Conservation (phyloP, 768 basidiomycete genomes). For the Amyloporia xantha region DNA sequence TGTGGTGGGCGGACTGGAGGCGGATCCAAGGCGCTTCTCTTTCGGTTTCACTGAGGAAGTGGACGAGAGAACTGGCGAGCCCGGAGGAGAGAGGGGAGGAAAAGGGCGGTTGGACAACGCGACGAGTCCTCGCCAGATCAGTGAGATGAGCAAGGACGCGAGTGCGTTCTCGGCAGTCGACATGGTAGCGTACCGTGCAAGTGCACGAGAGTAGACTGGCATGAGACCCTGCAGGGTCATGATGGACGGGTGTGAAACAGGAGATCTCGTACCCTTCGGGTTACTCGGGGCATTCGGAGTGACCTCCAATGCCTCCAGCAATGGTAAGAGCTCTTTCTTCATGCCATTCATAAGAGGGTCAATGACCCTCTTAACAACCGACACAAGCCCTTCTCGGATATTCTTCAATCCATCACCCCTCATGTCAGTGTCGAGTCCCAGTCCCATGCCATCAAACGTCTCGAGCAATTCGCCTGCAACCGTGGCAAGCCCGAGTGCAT, state of each 20-base stretch:
- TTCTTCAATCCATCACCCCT: constrained; percentile 64
- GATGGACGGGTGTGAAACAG: constrained; percentile 52
- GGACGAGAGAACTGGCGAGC: constrained; percentile 29
- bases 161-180: constrained; percentile 51
- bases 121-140: constrained; percentile 70
- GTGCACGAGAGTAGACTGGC: constrained; percentile 53
- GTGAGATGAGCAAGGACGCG: constrained; percentile 64
- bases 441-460: constrained; percentile 56
- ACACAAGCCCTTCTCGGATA: constrained; percentile 65
- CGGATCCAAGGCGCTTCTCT: constrained; percentile 33
- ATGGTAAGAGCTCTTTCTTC: constrained; percentile 51
- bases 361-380: constrained; percentile 58
- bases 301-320: constrained; percentile 56
- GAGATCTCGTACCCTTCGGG: constrained; percentile 6
- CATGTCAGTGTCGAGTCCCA: constrained; percentile 54
- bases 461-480: constrained; percentile 73
- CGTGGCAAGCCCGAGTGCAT: constrained; percentile 60
- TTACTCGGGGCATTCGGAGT: constrained; percentile 6
- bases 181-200: constrained; percentile 50
- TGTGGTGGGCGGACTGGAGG: constrained; percentile 32
- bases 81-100: constrained; percentile 32
- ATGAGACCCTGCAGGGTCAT: constrained; percentile 48
- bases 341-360: constrained; percentile 58
- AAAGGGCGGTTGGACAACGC: constrained; percentile 56
- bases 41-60: constrained; percentile 11